Evolutionary conservation across 805 yeast species (phyloP), one percentile per base, ranked within the genome.

Genomic region (Wickerhamomyces queroliae): DNA sequence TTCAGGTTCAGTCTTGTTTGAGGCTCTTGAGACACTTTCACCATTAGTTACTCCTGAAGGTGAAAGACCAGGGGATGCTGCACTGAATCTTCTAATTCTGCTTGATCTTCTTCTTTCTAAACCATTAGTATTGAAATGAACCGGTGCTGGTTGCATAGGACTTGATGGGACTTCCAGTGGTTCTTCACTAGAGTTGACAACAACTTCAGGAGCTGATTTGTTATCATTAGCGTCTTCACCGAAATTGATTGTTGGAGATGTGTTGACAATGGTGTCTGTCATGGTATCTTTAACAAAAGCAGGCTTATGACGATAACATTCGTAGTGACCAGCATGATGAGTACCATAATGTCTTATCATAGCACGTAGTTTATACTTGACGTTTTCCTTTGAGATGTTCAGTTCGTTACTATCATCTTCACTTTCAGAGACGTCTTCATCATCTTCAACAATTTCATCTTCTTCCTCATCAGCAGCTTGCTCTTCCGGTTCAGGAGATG

Each of bases 281-380:
- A 20, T 21, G 0, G 47, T 42, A 31, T 57, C 63, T 41, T 59
- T 61, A 18, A 58, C 51, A 40, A 70, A 72, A 4, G 72, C 57
- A 2, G 93, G 91, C 55, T 89, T 90, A 35, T 78, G 78, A 45
- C 84, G 80, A 56, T 78, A 87, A 51, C 96, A 86, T 52, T 90
- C 95, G 56, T 89, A 90, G 55, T 90, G 98, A 1, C 98, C 98
- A 33, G 78, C 75, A 17, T 80, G 72, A 59, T 90, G 97, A 1
- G 91, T 79, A 0, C 99, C 99, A 34, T 80, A 77, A 57, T 93
- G 98, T 47, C 89, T 74, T 16, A 93, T 78, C 45, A 87, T 65
- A 0, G 96, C 83, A 45, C 72, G 74, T 27, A 93, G 67, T 43
- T 67, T 66, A 57, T 86, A 89, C 30, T 64, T 70, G 43, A 62